Base-by-base conservation (phyloP, 2,329 filamentous ascomycete species). In the Mollisiaceae sp. region DNA sequence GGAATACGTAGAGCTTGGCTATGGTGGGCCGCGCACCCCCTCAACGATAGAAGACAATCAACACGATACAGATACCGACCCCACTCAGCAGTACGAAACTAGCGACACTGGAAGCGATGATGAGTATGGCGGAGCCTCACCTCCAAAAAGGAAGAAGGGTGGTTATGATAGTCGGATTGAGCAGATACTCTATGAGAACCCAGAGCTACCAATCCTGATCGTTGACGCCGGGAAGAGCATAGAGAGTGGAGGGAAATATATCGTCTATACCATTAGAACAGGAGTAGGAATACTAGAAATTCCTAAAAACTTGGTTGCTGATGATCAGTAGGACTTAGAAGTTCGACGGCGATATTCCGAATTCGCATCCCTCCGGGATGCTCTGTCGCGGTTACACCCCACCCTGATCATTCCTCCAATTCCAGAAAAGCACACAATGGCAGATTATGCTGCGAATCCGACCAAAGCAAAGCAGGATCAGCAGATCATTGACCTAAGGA, bases 391-490 rank as follows among this genome's bases (percentile, higher is more conserved):
- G 72, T 85, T 99, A 68, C 96, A 99, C 76, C 95, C 96, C 8
- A 99, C 95, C 0, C 85, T 99, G 50, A 91, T 99, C 73, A 91
- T 99, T 60, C 96, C 95, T 8, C 95, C 95, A 2, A 99, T 99
- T 74, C 95, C 95, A 24, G 96, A 99, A 80, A 99, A 99, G 79
- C 95, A 99, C 78, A 95, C 93, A 55, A 97, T 99, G 91, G 94
- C 94, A 67, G 95, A 99, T 78, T 99, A 99, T 76, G 95, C 95
- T 18, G 94, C 96, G 35, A 98, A 97, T 74, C 95, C 96, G 1
- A 99, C 95, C 43, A 97, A 94, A 74, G 96, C 96, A 20, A 99
- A 97, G 78, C 94, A 99, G 78, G 96, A 99, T 77, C 90, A 93
- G 65, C 92, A 94, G 67, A 99, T 98, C 55, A 99, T 99, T 69